Conservation (phyloP, 805 yeast species). For the Candida alai region DNA sequence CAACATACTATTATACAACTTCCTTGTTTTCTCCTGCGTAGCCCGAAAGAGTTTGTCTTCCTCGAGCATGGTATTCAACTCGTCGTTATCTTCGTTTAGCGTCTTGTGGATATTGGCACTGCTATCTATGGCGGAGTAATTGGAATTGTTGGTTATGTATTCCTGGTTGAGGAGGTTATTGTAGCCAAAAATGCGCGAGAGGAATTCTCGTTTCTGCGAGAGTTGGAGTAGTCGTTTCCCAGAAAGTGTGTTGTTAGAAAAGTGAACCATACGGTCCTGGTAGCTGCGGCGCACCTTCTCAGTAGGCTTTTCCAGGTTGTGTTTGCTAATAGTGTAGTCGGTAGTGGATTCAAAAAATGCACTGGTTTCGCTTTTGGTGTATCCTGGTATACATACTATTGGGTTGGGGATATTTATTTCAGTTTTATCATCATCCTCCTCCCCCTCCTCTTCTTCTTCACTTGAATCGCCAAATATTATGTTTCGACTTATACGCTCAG, state of each 20-base stretch:
- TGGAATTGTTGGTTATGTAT: conserved; percentile 38
- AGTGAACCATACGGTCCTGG: no score
- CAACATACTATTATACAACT: no score
- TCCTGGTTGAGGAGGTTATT: conserved; percentile 36
- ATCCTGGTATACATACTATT: conserved; percentile 36
- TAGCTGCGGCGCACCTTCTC: no score
- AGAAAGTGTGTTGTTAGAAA: conserved; percentile 22
- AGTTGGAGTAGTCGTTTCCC: conserved; percentile 38
- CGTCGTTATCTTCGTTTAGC: conserved; percentile 41
- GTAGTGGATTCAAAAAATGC: conserved; percentile 19
- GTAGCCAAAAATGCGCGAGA: conserved; percentile 37
- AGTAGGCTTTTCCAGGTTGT: not conserved
- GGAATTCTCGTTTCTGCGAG: conserved; percentile 36
- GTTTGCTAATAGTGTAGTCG: conserved; percentile 7
- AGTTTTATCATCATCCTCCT: conserved; percentile 5
- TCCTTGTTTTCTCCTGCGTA: conserved; percentile 1
- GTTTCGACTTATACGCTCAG: conserved; percentile 35
- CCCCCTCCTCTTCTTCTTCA: conserved; percentile 19
- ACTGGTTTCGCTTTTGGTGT: conserved; percentile 32
- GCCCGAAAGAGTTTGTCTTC: conserved; percentile 33
- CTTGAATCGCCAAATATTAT: conserved; percentile 32
- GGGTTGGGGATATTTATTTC: conserved; percentile 6
- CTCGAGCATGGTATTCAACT: conserved; percentile 26
- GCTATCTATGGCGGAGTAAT: conserved; percentile 36
- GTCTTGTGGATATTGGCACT: conserved; percentile 33